phyloP scores from a whole-genome alignment of 2,329 filamentous ascomycete species.

The Coniella vitis region DNA sequence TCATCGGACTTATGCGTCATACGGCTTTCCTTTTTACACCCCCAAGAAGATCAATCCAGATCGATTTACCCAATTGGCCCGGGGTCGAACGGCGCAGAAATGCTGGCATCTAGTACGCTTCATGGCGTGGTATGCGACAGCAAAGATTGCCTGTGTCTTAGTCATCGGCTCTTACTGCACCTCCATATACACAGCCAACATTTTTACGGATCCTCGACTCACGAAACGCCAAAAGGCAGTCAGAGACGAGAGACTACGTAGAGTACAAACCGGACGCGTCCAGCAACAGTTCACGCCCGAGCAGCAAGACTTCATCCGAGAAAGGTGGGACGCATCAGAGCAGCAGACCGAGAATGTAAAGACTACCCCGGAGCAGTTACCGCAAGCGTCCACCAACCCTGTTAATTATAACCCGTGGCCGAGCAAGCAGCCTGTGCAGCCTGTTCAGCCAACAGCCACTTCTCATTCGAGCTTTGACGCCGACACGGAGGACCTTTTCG shows the following conservation, averaged over 20 bases:
- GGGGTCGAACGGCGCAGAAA: constrained; percentile 22
- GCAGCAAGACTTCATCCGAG: too few species aligned
- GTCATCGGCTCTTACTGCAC: constrained; percentile 27
- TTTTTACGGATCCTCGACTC: constrained; percentile 10
- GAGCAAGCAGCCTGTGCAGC: neutral
- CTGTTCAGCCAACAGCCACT: too few species aligned
- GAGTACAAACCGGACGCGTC: neutral
- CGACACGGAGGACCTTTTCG: constrained; percentile 9
- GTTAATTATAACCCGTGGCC: neutral
- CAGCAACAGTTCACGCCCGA: neutral
- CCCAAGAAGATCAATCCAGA: constrained; percentile 28
- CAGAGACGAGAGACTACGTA: neutral
- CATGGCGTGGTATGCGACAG: constrained; percentile 25
- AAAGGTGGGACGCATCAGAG: too few species aligned
- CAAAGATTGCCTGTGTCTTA: constrained; percentile 21
- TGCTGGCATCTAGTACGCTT: constrained; percentile 32
- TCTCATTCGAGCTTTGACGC: neutral
- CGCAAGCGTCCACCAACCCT: too few species aligned
- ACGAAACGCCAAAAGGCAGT: neutral
- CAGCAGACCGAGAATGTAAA: too few species aligned
- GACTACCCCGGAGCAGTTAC: too few species aligned
- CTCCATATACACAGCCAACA: constrained; percentile 6
- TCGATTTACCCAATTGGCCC: constrained; percentile 28
- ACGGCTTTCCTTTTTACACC: constrained; percentile 34
- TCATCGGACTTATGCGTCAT: constrained; percentile 24